These are phyloP conservation scores for Plectosphaerella cucumerina DNA, from an alignment of 2,329 filamentous ascomycete genomes.

Conservation along the genomic window DNA sequence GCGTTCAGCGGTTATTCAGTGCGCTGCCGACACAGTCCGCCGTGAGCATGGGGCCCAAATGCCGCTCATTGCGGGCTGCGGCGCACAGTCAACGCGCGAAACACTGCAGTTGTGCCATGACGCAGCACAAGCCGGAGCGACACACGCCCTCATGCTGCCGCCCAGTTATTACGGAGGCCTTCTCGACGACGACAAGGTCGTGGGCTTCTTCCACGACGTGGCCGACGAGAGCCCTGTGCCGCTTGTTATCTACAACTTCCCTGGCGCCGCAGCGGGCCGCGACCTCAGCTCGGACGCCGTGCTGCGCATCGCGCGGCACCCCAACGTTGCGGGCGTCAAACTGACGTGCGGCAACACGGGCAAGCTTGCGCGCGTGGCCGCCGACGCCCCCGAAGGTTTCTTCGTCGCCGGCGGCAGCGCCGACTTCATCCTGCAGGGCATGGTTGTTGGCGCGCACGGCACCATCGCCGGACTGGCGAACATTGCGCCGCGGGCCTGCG, in stretches of 20 bases:
- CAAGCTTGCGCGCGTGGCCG: slow-evolving; percentile 58
- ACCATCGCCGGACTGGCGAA: slow-evolving; percentile 71
- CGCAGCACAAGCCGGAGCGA: slow-evolving; percentile 59
- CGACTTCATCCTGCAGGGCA: slow-evolving; percentile 68
- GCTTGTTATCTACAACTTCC: slow-evolving; percentile 62
- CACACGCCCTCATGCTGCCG: slow-evolving; percentile 64
- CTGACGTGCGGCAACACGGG: slow-evolving; percentile 62
- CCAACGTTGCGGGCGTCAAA: slow-evolving; percentile 61
- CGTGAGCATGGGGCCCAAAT: slow-evolving; percentile 52
- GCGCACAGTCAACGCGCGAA: slow-evolving; percentile 64
- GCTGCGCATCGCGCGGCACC: slow-evolving; percentile 43
- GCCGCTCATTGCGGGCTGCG: slow-evolving; percentile 67
- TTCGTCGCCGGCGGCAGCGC: slow-evolving; percentile 69
- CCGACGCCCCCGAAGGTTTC: slow-evolving; percentile 36
- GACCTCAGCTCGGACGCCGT: slow-evolving; percentile 56
- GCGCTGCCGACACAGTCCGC: slow-evolving; percentile 66
- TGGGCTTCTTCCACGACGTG: slow-evolving; percentile 58
- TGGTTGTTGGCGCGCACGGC: slow-evolving; percentile 66
- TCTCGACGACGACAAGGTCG: slow-evolving; percentile 51
- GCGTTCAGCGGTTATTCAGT: slow-evolving; percentile 61
- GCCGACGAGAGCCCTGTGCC: slow-evolving; percentile 54
- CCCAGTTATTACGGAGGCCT: slow-evolving; percentile 65
- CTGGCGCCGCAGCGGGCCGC: slow-evolving; percentile 50
- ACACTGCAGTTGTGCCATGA: slow-evolving; percentile 63
- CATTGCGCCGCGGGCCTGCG: slow-evolving; percentile 61